Percentiles rank a stretch among this genome's conserved stretches.
Evolutionary conservation across 805 yeast genomes (phyloP).

Genomic region (Monosporozyma unispora): DNA sequence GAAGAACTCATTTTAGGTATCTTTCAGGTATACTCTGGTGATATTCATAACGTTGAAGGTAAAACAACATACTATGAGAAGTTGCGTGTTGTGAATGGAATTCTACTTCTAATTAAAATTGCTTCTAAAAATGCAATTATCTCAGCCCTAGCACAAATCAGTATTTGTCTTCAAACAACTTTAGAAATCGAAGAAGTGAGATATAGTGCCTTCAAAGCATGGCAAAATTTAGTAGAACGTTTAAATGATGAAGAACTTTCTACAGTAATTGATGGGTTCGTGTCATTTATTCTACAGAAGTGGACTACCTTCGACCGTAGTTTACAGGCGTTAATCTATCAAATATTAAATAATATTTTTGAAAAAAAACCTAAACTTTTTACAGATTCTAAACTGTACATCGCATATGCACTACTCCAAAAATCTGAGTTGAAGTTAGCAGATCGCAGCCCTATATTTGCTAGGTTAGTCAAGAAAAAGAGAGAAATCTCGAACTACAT

Average conservation of each 20-base stretch:
- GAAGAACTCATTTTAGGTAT: slow-evolving; percentile 61
- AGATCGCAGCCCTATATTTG: slow-evolving; percentile 44
- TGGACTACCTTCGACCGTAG: slow-evolving; percentile 45
- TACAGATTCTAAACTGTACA: slow-evolving; percentile 24
- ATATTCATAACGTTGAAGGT: slow-evolving; percentile 65
- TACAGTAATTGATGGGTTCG: slow-evolving; percentile 61
- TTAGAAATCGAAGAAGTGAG: slow-evolving; percentile 56
- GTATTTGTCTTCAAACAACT: slow-evolving; percentile 76
- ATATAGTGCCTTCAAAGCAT: slow-evolving; percentile 53
- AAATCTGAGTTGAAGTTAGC: slow-evolving; percentile 44
- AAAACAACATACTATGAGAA: slow-evolving; percentile 65
- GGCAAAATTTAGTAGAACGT: slow-evolving; percentile 52
- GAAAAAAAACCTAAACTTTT: slow-evolving; percentile 14
- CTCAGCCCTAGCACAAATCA: slow-evolving; percentile 73
- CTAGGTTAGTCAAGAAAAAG: slow-evolving; percentile 35
- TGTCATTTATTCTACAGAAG: slow-evolving; percentile 63
- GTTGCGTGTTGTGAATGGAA: slow-evolving; percentile 61
- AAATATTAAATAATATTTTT: slow-evolving; percentile 35
- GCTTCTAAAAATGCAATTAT: slow-evolving; percentile 46
- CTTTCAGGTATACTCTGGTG: slow-evolving; percentile 70
- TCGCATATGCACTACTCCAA: slow-evolving; percentile 64
- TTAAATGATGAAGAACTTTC: slow-evolving; percentile 49
- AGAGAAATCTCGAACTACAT: slow-evolving; percentile 17
- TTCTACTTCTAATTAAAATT: slow-evolving; percentile 50
- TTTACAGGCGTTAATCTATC: slow-evolving; percentile 43